Conservation (phyloP, 192 early-diverging fungal species). For the Chytriomyces sp. region DNA sequence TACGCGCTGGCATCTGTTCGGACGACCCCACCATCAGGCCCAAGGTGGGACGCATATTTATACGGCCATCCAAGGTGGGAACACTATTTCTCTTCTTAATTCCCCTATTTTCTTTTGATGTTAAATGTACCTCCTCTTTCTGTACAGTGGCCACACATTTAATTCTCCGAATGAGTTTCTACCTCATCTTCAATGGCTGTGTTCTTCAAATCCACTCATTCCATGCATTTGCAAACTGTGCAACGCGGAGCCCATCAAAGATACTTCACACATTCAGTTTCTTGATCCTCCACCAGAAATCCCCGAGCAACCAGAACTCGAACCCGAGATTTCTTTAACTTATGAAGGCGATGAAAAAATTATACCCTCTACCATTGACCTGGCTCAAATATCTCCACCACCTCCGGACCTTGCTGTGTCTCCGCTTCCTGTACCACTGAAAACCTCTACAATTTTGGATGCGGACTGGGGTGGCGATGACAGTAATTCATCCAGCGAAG, state of each 20-base stretch:
- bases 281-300: not conserved
- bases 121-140: not conserved
- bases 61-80: slow-evolving; percentile 22
- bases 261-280: not conserved
- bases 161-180: slow-evolving; percentile 34
- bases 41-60: slow-evolving; percentile 27
- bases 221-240: slow-evolving; percentile 31
- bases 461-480: slow-evolving; percentile 23
- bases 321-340: too few relatives aligned
- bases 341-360: not conserved
- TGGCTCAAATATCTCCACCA: not conserved
- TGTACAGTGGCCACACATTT: not conserved
- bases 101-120: not conserved
- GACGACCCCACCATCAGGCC: slow-evolving; percentile 4
- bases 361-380: not conserved
- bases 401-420: too few relatives aligned
- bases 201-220: not conserved
- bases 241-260: not conserved
- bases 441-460: not conserved
- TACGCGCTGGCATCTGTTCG: not conserved
- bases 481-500: slow-evolving; percentile 14
- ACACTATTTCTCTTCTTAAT: not conserved
- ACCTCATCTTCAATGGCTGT: slow-evolving; percentile 22
- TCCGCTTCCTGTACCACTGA: slow-evolving; percentile 1
- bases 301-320: not conserved